Evolutionary conservation across 2,329 filamentous ascomycete species (phyloP), one percentile per base, ranked within the genome.

Genomic region (Ascosphaera apis): DNA sequence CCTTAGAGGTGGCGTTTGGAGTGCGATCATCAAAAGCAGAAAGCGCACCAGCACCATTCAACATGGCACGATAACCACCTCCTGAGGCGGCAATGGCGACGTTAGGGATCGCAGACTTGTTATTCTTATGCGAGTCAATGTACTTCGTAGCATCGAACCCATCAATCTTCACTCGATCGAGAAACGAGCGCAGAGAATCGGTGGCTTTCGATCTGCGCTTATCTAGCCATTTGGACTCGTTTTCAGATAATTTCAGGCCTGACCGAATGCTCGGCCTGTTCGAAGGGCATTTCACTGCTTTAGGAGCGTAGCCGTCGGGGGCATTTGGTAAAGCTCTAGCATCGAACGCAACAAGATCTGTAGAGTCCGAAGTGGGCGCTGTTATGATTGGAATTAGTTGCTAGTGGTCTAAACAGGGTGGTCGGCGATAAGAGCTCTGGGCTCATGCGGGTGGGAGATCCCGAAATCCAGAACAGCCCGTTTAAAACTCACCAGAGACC

Each of bases 51-150:
- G 75, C 83, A 27, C 80, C 82, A 48, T 78, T 86, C 60, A 84
- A 62, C 58, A 91, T 63, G n/a, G 83, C 82, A 38, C 83, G 66
- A 52, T 88, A 91, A 25, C 83, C 83, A 50, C 83, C 83, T 9
- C 82, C 82, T 0, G 80, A 88, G 32, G 78, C 61, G 8, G 82
- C 79, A 42, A 91, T 68, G 12, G 65, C 81, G 41, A 91, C 72
- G 44, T 74, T 78, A 0, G 74, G 73, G 17, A 76, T 47, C 1
- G 62, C 59, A 12, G 63, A 63, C 1, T 58, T 58, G 52, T 77
- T 75, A 41, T 58, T 56, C 18, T 56, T 55, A 40, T 69, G 53
- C 1, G 56, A 57, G 37, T 73, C 63, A 45, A 95, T 71, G 51
- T 88, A 95, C 1, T 57, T 51, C 1, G 61, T 62, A n/a, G 72